phyloP scores from a whole-genome alignment of 345 rosid species.

The Toxicodendron radicans region DNA sequence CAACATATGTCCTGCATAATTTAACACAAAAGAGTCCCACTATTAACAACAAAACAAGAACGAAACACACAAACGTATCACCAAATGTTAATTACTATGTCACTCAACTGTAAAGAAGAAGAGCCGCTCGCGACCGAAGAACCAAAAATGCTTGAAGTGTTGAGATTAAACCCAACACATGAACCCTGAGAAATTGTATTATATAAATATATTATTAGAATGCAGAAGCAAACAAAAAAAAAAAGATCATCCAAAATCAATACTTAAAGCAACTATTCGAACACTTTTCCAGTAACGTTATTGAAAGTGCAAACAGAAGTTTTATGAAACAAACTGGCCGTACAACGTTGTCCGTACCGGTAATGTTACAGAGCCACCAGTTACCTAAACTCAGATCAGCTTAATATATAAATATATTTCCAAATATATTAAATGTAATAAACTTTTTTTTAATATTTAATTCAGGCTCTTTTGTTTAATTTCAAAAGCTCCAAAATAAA shows the following conservation, averaged over 20 bases:
- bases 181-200: constrained; percentile 35
- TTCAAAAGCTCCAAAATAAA: not conserved
- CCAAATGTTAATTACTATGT: not conserved
- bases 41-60: not conserved
- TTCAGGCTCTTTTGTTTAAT: too few species aligned
- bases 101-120: constrained; percentile 64
- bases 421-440: too few species aligned
- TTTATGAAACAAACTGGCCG: too few species aligned
- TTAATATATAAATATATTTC: not conserved
- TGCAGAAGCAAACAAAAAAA: not conserved
- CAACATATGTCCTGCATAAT: constrained; percentile 43
- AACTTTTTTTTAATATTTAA: too few species aligned
- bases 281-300: not conserved
- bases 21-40: not conserved
- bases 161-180: constrained; percentile 35
- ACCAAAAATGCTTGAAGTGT: constrained; percentile 46
- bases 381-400: not conserved
- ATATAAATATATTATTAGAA: too few species aligned
- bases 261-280: too few species aligned
- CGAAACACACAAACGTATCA: constrained; percentile 8
- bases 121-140: constrained; percentile 43
- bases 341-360: not conserved
- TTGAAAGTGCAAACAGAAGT: not conserved
- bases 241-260: not conserved
- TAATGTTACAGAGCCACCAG: not conserved